Evolutionary conservation across 1,139 yeast species (phyloP).

Genomic region (Pneumocystis jirovecii): DNA sequence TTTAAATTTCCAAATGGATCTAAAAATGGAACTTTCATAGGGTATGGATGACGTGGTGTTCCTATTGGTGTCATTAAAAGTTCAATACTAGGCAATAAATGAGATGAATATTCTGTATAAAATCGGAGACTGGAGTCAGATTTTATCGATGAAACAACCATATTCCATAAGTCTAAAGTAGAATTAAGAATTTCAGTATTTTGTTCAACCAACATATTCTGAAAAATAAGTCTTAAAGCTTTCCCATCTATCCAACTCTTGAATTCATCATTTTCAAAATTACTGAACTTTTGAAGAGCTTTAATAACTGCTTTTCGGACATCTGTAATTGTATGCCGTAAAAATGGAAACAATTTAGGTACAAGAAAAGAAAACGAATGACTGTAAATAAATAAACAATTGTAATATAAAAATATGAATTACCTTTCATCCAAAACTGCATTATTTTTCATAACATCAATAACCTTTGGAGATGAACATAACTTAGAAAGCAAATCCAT

Average conservation of each 20-base stretch:
- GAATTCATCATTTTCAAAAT: constrained; percentile 43
- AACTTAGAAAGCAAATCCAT: constrained; percentile 86
- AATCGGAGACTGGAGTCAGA: not conserved
- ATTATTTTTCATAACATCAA: constrained; percentile 50
- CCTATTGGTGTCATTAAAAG: constrained; percentile 90
- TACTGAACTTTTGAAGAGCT: constrained; percentile 62
- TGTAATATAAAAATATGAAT: constrained; percentile 16
- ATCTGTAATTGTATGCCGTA: constrained; percentile 84
- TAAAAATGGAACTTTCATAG: constrained; percentile 47
- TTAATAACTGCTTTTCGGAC: constrained; percentile 81
- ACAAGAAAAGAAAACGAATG: constrained; percentile 58
- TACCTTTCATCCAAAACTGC: constrained; percentile 29
- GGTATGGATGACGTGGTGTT: constrained; percentile 72
- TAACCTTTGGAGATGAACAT: constrained; percentile 67
- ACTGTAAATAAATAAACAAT: constrained; percentile 18
- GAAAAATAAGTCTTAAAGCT: constrained; percentile 61
- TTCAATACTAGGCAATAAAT: constrained; percentile 47
- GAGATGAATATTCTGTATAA: constrained; percentile 20
- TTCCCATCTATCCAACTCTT: constrained; percentile 65
- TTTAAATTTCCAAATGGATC: constrained; percentile 39
- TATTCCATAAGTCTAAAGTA: constrained; percentile 49
- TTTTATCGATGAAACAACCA: constrained; percentile 21
- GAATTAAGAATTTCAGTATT: constrained; percentile 53
- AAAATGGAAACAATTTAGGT: constrained; percentile 84
- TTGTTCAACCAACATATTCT: constrained; percentile 79